Conservation (phyloP, 495 filamentous ascomycete species). For the Xylaria acuta region DNA sequence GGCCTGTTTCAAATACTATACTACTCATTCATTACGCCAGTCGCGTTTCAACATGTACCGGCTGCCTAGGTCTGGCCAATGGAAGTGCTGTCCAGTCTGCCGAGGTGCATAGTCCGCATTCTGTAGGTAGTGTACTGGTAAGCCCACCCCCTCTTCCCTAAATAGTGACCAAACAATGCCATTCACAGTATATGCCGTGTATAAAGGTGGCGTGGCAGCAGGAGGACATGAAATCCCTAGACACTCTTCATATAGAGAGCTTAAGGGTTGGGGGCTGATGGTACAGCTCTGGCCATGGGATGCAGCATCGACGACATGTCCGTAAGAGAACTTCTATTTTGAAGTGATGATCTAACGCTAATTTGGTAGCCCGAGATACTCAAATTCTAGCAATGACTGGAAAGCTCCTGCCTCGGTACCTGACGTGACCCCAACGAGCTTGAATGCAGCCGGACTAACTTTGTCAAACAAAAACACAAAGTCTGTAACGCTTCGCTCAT, state of each 20-base stretch:
- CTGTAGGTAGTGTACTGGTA: background rate
- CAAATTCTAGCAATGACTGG: slow-evolving; percentile 39
- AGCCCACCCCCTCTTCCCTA: background rate
- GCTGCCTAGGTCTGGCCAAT: background rate
- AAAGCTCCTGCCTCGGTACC: slow-evolving; percentile 38
- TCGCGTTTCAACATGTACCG: background rate
- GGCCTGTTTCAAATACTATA: background rate
- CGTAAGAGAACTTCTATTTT: background rate
- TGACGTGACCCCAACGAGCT: slow-evolving; percentile 33
- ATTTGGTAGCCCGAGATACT: slow-evolving; percentile 1
- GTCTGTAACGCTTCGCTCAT: slow-evolving; percentile 38
- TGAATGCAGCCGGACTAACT: slow-evolving; percentile 29
- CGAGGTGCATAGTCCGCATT: background rate
- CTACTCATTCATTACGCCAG: background rate
- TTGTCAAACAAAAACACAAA: slow-evolving; percentile 36
- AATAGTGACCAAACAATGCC: background rate
- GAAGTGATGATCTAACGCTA: background rate
- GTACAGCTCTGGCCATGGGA: no score
- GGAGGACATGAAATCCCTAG: background rate
- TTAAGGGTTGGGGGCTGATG: background rate
- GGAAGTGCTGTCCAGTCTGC: background rate
- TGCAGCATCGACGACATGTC: background rate
- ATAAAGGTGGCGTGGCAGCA: background rate
- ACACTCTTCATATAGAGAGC: background rate
- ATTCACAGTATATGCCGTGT: background rate